Evolutionary conservation across 2,329 filamentous ascomycete species (phyloP).

Genomic region (Nothopassalora personata): DNA sequence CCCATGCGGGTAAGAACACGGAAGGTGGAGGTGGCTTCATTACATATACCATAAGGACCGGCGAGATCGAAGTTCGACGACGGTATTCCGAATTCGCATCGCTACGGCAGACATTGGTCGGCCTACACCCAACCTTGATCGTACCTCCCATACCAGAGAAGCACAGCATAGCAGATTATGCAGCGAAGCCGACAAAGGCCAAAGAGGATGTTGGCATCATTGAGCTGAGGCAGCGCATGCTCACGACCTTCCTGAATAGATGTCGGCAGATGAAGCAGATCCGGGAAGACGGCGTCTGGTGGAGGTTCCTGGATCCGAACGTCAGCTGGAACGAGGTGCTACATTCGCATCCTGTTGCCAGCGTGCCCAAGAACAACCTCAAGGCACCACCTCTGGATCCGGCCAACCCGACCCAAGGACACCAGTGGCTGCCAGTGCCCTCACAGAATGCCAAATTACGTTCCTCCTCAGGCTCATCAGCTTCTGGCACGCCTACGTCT

Average conservation of each 20-base stretch:
- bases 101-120: slow-evolving; percentile 78
- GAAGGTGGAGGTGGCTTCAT: slow-evolving; percentile 92
- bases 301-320: slow-evolving; percentile 95
- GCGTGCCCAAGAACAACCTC: slow-evolving; percentile 87
- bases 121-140: slow-evolving; percentile 88
- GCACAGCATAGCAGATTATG: slow-evolving; percentile 97
- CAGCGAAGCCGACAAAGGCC: slow-evolving; percentile 93
- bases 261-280: slow-evolving; percentile 91
- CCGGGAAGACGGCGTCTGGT: slow-evolving; percentile 89
- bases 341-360: slow-evolving; percentile 81
- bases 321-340: slow-evolving; percentile 97
- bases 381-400: slow-evolving; percentile 94
- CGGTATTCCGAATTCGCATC: slow-evolving; percentile 97
- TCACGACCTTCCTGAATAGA: slow-evolving; percentile 89
- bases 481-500: slow-evolving; percentile 51
- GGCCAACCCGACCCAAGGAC: slow-evolving; percentile 83
- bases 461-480: slow-evolving; percentile 41
- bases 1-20: slow-evolving; percentile 88
- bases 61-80: slow-evolving; percentile 87
- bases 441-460: slow-evolving; percentile 81
- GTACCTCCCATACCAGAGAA: slow-evolving; percentile 98
- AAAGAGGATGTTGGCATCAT: slow-evolving; percentile 98
- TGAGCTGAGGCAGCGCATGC: slow-evolving; percentile 91
- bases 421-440: slow-evolving; percentile 82
- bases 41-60: slow-evolving; percentile 93